These are phyloP conservation scores for Ajuga reptans DNA, from an alignment of 305 asterid genomes.

Conservation along the genomic window DNA sequence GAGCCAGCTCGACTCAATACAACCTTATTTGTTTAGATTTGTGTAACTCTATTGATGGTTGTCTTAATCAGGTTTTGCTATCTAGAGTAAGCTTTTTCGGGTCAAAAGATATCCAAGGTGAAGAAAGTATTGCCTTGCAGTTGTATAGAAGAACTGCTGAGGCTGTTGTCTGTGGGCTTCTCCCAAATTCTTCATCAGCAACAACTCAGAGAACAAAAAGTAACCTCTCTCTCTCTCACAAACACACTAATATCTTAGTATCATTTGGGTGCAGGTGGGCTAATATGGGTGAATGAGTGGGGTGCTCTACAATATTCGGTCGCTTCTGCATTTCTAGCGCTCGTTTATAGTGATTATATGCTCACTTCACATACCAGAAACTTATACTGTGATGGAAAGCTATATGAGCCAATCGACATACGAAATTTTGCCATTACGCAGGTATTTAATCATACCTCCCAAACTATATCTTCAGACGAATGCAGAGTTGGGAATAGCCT, in stretches of 20 bases:
- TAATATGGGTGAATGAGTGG: slow-evolving; percentile 52
- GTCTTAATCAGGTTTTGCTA: slow-evolving; percentile 37
- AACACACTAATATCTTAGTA: neutral
- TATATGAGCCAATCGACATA: slow-evolving; percentile 35
- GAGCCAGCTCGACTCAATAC: too few relatives aligned
- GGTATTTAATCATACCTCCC: slow-evolving; percentile 22
- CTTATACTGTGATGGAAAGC: slow-evolving; percentile 45
- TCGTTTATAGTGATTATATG: slow-evolving; percentile 61
- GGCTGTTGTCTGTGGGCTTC: slow-evolving; percentile 47
- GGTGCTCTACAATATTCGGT: slow-evolving; percentile 44
- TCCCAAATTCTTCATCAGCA: slow-evolving; percentile 44
- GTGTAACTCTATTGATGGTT: neutral
- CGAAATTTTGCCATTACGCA: slow-evolving; percentile 46
- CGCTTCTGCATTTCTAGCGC: slow-evolving; percentile 59
- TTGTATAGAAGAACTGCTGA: slow-evolving; percentile 53
- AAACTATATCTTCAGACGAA: neutral
- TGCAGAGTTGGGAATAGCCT: neutral
- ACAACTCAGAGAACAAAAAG: slow-evolving; percentile 45
- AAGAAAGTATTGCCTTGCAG: slow-evolving; percentile 48
- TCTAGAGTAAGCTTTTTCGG: slow-evolving; percentile 55
- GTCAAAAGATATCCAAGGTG: slow-evolving; percentile 29
- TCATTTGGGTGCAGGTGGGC: slow-evolving; percentile 40
- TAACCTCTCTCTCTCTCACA: neutral
- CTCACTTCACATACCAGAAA: slow-evolving; percentile 35
- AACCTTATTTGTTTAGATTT: neutral